Evolutionary conservation across 257 asterid genomes (phyloP).

Genomic region (Scutellaria galericulata): DNA sequence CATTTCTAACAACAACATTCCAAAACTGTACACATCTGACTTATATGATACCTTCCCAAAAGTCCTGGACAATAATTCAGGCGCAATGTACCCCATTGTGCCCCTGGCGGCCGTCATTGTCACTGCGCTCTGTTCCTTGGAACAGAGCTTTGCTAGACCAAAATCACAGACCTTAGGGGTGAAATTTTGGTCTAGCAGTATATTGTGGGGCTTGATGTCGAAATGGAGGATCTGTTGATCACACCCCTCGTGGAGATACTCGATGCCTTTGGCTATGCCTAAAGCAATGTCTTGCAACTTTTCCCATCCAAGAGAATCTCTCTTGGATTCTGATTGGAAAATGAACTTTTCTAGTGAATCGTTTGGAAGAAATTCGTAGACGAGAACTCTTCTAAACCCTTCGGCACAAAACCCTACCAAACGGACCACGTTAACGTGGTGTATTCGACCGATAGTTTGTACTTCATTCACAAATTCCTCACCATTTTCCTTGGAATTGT

Average conservation of each 20-base stretch:
- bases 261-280: slow-evolving; percentile 32
- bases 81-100: slow-evolving; percentile 45
- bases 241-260: slow-evolving; percentile 35
- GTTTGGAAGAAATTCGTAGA: slow-evolving; percentile 47
- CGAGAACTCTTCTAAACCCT: slow-evolving; percentile 44
- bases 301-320: slow-evolving; percentile 21
- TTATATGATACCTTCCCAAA: slow-evolving; percentile 43
- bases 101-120: slow-evolving; percentile 48
- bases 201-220: slow-evolving; percentile 35
- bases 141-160: slow-evolving; percentile 31
- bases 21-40: slow-evolving; percentile 46
- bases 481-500: slow-evolving; percentile 43
- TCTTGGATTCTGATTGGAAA: slow-evolving; percentile 23
- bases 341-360: slow-evolving; percentile 47
- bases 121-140: slow-evolving; percentile 31
- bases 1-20: slow-evolving; percentile 49
- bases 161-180: slow-evolving; percentile 25
- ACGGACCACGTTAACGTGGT: slow-evolving; percentile 49
- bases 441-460: slow-evolving; percentile 47
- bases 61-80: slow-evolving; percentile 46
- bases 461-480: slow-evolving; percentile 58
- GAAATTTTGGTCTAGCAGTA: slow-evolving; percentile 20
- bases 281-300: slow-evolving; percentile 29
- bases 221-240: slow-evolving; percentile 36
- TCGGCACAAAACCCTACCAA: slow-evolving; percentile 53